These are phyloP conservation scores for Aspergillus sp. DNA, from an alignment of 2,329 filamentous ascomycete species.

Conservation along the genomic window DNA sequence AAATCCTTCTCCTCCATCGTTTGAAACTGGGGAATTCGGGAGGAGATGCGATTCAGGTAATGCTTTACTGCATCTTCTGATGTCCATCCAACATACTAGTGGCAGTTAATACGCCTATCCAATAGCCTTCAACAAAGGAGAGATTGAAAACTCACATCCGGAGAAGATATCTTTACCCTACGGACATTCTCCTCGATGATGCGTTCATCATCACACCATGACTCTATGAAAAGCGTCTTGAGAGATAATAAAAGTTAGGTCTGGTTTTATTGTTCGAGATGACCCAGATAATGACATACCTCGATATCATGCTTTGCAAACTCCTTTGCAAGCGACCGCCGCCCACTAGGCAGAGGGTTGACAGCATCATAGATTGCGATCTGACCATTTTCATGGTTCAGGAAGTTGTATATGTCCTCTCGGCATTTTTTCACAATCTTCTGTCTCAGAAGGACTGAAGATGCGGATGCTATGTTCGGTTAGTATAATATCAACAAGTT, in stretches of 20 bases:
- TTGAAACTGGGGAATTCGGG: constrained; percentile 92
- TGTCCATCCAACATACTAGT: constrained; percentile 81
- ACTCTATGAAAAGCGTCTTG: constrained; percentile 96
- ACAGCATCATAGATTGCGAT: constrained; percentile 98
- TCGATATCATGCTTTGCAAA: constrained; percentile 97
- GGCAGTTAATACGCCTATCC: constrained; percentile 5
- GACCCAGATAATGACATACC: constrained; percentile 40
- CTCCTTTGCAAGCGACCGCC: constrained; percentile 83
- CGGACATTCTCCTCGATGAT: constrained; percentile 96
- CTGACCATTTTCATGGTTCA: constrained; percentile 96
- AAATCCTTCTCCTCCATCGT: constrained; percentile 92
- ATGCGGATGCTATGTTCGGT: constrained; percentile 59
- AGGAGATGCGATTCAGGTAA: constrained; percentile 83
- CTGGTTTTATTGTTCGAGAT: neutral
- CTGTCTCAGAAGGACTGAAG: constrained; percentile 87
- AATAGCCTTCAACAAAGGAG: constrained; percentile 5
- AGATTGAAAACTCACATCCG: constrained; percentile 63
- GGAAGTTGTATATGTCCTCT: constrained; percentile 92
- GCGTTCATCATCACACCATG: constrained; percentile 84
- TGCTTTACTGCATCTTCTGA: constrained; percentile 87
- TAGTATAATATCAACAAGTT: constrained; percentile 8
- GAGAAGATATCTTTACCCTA: constrained; percentile 95
- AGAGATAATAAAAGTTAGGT: constrained; percentile 1
- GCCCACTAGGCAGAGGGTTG: constrained; percentile 79
- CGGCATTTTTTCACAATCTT: constrained; percentile 97